A percentile compares a stretch with the other conserved stretches of the same genome.
These are phyloP conservation scores for Oryza brachyantha DNA, from an alignment of 176 grass and related monocot species.

Conservation along the genomic window DNA sequence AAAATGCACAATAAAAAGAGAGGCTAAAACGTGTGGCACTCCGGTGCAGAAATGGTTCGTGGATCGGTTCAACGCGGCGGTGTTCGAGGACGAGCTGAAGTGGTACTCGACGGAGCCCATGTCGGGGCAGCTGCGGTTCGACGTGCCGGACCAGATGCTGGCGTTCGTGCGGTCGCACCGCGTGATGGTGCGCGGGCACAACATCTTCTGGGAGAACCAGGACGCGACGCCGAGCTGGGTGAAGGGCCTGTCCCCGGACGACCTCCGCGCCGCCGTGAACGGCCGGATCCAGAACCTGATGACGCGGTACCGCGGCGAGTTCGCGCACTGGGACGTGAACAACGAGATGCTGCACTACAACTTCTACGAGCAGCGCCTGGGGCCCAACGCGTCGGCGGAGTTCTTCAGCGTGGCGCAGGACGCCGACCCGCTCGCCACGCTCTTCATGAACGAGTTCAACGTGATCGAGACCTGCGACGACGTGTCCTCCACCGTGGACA, in stretches of 20 bases:
- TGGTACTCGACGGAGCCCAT: conserved; percentile 95
- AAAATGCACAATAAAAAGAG: background rate
- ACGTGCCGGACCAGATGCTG: conserved; percentile 71
- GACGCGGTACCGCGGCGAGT: conserved; percentile 89
- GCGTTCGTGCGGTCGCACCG: conserved; percentile 80
- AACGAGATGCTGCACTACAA: conserved; percentile 98
- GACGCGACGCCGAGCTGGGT: conserved; percentile 80
- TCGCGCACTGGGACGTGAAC: conserved; percentile 97
- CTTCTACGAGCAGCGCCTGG: conserved; percentile 93
- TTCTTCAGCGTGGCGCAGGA: conserved; percentile 93
- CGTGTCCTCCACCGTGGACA: conserved; percentile 69
- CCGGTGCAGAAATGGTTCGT: conserved; percentile 66
- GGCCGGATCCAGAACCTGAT: conserved; percentile 72
- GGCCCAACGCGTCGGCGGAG: conserved; percentile 67
- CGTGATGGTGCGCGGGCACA: conserved; percentile 83
- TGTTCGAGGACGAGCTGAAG: conserved; percentile 99
- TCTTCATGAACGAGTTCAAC: conserved; percentile 99
- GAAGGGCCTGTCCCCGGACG: conserved; percentile 59
- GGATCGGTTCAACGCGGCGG: conserved; percentile 87
- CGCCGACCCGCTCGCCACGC: conserved; percentile 81
- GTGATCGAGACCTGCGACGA: conserved; percentile 96
- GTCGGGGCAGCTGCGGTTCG: conserved; percentile 63
- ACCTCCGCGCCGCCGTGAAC: conserved; percentile 73
- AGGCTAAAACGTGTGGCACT: background rate
- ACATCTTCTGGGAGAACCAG: conserved; percentile 99